Evolutionary conservation across 768 basidiomycete species (phyloP).

Genomic region (Mycena metata): DNA sequence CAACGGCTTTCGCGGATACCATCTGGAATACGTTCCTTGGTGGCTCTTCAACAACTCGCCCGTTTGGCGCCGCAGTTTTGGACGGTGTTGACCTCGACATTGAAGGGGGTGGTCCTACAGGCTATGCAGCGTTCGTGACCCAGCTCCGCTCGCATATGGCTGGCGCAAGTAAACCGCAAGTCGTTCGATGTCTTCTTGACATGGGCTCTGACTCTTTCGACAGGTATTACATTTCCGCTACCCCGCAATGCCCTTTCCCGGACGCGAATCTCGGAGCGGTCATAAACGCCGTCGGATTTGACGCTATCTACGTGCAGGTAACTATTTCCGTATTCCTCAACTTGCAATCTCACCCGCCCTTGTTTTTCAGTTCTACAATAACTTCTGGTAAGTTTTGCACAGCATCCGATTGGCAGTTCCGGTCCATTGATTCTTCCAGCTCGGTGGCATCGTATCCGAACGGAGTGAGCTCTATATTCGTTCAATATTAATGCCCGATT

Average conservation of each 20-base stretch:
- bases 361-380: constrained; percentile 57
- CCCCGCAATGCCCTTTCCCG: constrained; percentile 78
- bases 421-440: constrained; percentile 1
- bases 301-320: constrained; percentile 82
- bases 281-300: constrained; percentile 72
- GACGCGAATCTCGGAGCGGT: constrained; percentile 73
- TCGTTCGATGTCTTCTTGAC: not conserved
- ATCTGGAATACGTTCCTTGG: constrained; percentile 83
- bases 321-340: constrained; percentile 48
- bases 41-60: constrained; percentile 58
- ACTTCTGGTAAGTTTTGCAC: constrained; percentile 58
- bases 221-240: constrained; percentile 73
- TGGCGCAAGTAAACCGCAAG: constrained; percentile 64
- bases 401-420: not conserved
- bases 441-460: constrained; percentile 7
- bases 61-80: constrained; percentile 76
- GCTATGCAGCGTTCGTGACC: constrained; percentile 68
- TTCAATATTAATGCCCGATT: not conserved
- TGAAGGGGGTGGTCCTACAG: constrained; percentile 67
- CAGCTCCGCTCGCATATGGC: constrained; percentile 63
- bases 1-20: constrained; percentile 65
- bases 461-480: not conserved
- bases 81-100: constrained; percentile 84
- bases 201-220: not conserved
- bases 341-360: constrained; percentile 7